Percentiles rank a stretch among this genome's conserved stretches.
These are phyloP conservation scores for Aspergillus tamarii DNA, from an alignment of 2,329 filamentous ascomycete genomes.

Conservation along the genomic window DNA sequence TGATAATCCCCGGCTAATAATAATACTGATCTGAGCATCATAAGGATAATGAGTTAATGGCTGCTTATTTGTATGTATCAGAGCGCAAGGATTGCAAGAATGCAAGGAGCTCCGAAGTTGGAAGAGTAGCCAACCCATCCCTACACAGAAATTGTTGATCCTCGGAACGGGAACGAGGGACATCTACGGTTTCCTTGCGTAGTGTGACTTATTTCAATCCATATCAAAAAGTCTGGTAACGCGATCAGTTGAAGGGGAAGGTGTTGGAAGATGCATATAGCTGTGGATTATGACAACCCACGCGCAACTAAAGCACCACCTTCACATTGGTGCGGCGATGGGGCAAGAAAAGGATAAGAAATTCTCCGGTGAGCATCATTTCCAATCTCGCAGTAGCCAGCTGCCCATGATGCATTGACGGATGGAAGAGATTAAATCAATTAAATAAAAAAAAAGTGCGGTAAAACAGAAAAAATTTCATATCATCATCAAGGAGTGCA, in stretches of 20 bases:
- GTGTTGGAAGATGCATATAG: slow-evolving; percentile 1
- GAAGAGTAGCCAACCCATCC: slow-evolving; percentile 9
- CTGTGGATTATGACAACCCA: slow-evolving; percentile 13
- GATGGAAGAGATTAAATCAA: not conserved
- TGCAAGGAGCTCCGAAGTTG: slow-evolving; percentile 31
- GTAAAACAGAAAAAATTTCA: not conserved
- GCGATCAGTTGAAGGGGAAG: slow-evolving; percentile 11
- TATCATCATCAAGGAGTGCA: not conserved
- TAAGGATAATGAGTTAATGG: not conserved
- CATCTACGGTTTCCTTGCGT: slow-evolving; percentile 16
- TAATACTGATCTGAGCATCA: not conserved
- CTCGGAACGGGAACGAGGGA: not conserved
- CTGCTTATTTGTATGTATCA: slow-evolving; percentile 6
- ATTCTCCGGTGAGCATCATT: slow-evolving; percentile 15
- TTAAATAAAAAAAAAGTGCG: not conserved
- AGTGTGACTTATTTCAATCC: not conserved
- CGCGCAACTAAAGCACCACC: slow-evolving; percentile 9
- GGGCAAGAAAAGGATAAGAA: slow-evolving; percentile 6
- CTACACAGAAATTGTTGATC: not conserved
- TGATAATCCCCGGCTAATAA: not conserved
- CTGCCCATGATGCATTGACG: slow-evolving; percentile 6
- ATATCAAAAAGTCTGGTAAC: slow-evolving; percentile 13
- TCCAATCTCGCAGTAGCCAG: slow-evolving; percentile 4
- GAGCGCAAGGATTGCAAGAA: slow-evolving; percentile 28
- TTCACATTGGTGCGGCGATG: slow-evolving; percentile 10